Conservation (phyloP, 192 early-diverging fungal species). For the Linnemannia elongata region DNA sequence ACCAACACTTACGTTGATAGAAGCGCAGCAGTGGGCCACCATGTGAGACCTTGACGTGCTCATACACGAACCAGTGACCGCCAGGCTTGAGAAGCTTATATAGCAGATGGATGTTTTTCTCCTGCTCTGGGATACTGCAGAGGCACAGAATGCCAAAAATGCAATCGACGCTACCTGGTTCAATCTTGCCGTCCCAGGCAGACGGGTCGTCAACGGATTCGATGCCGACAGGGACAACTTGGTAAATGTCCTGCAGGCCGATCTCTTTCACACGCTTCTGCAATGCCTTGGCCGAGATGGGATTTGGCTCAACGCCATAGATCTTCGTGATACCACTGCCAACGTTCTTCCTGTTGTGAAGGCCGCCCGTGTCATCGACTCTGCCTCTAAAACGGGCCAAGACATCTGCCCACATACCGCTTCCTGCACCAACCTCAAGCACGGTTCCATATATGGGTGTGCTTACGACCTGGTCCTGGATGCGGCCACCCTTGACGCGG, state of each 20-base stretch:
- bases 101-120: conserved; percentile 8
- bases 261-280: conserved; percentile 11
- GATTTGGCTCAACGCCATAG: conserved; percentile 22
- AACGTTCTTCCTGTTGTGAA: neutral
- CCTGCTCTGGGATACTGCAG: conserved; percentile 18
- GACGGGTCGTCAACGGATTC: conserved; percentile 6
- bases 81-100: conserved; percentile 22
- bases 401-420: conserved; percentile 23
- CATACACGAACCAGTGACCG: conserved; percentile 13
- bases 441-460: conserved; percentile 18
- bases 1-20: conserved; percentile 9
- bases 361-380: neutral
- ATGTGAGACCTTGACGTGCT: conserved; percentile 12
- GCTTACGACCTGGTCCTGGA: conserved; percentile 7
- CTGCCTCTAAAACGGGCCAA: conserved; percentile 4
- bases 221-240: conserved; percentile 17
- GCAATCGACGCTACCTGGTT: conserved; percentile 12
- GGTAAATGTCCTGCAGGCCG: conserved; percentile 17
- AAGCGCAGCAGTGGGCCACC: conserved; percentile 8
- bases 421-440: conserved; percentile 23
- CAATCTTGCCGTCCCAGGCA: conserved; percentile 10
- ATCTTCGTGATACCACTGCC: conserved; percentile 15
- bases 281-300: conserved; percentile 16
- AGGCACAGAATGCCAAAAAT: conserved; percentile 11
- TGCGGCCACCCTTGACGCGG: conserved; percentile 8